These are phyloP conservation scores for Pyronema omphalodes DNA, from an alignment of 495 filamentous ascomycete species.

Conservation along the genomic window DNA sequence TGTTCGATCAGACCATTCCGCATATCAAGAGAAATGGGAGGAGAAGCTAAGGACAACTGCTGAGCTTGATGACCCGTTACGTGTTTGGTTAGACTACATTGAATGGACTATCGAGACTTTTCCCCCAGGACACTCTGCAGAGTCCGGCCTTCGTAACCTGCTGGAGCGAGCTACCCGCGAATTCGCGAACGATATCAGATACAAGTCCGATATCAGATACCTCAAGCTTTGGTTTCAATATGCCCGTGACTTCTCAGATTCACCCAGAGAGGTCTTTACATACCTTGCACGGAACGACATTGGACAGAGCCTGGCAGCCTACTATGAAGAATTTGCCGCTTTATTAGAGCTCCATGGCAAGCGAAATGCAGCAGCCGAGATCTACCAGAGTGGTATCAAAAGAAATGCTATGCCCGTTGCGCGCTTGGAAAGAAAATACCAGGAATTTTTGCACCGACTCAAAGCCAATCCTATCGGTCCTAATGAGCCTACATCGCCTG, in stretches of 20 bases:
- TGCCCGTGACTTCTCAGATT: conserved; percentile 77
- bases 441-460: conserved; percentile 68
- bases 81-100: conserved; percentile 90
- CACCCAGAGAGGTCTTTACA: conserved; percentile 77
- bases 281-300: conserved; percentile 78
- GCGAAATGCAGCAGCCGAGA: conserved; percentile 84
- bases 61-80: conserved; percentile 87
- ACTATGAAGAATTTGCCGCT: conserved; percentile 89
- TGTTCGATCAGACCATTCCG: conserved; percentile 52
- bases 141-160: conserved; percentile 72
- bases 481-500: conserved; percentile 63
- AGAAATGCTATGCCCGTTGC: conserved; percentile 68
- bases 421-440: conserved; percentile 67
- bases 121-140: conserved; percentile 81
- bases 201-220: conserved; percentile 89
- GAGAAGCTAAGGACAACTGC: conserved; percentile 54
- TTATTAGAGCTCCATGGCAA: conserved; percentile 74
- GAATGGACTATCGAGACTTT: conserved; percentile 93
- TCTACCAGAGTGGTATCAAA: conserved; percentile 76
- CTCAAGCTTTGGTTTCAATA: conserved; percentile 87
- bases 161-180: conserved; percentile 82
- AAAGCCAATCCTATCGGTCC: conserved; percentile 38
- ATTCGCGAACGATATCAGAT: conserved; percentile 66
- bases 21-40: conserved; percentile 68
- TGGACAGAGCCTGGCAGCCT: conserved; percentile 76